These are phyloP conservation scores for Septoria linicola DNA, from an alignment of 2,329 filamentous ascomycete genomes.

Conservation along the genomic window DNA sequence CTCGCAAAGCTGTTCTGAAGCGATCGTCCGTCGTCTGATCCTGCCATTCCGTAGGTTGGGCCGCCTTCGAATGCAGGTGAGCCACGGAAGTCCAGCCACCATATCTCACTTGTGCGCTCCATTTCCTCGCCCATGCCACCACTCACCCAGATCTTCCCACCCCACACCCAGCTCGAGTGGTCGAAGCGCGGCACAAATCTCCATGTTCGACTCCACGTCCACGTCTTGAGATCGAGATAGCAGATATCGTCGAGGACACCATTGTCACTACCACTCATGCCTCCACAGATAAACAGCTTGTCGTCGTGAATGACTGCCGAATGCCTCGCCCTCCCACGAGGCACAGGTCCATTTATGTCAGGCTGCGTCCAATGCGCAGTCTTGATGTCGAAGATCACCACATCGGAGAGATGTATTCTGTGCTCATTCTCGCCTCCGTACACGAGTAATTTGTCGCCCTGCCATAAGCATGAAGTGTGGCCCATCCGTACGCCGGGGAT, in stretches of 20 bases:
- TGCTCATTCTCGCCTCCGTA: conserved; percentile 99
- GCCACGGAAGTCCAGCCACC: conserved; percentile 95
- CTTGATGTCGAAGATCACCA: conserved; percentile 93
- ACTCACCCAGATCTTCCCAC: conserved; percentile 92
- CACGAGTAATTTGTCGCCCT: conserved; percentile 91
- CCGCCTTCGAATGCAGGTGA: conserved; percentile 69
- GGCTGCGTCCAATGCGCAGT: conserved; percentile 95
- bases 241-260: conserved; percentile 93
- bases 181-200: conserved; percentile 93
- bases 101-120: conserved; percentile 93
- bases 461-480: conserved; percentile 93
- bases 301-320: conserved; percentile 93
- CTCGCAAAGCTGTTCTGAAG: conserved; percentile 34
- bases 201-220: conserved; percentile 96
- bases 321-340: conserved; percentile 87
- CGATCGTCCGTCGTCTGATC: conserved; percentile 37
- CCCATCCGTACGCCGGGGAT: conserved; percentile 97
- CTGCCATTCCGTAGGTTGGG: conserved; percentile 33
- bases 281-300: conserved; percentile 91
- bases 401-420: conserved; percentile 87
- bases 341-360: conserved; percentile 76
- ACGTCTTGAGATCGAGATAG: conserved; percentile 94
- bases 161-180: conserved; percentile 91
- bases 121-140: conserved; percentile 93
- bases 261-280: conserved; percentile 91